phyloP scores from a whole-genome alignment of 2,329 filamentous ascomycete species.

The Arthrobotrys sphaeroides region DNA sequence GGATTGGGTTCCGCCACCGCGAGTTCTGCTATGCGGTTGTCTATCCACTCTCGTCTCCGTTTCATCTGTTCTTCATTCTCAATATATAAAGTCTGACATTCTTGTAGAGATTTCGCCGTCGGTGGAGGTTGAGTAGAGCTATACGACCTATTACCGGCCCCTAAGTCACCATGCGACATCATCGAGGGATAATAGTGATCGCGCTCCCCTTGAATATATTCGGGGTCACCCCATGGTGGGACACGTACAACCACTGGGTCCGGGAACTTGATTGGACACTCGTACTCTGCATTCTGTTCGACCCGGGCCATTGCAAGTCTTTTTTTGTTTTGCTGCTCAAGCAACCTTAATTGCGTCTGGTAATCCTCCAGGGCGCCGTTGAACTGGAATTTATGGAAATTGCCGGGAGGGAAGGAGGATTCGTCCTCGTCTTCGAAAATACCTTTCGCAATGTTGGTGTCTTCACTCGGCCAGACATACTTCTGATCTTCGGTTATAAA shows the following conservation, averaged over 20 bases:
- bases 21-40: no score
- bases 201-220: no score
- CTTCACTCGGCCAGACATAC: background rate
- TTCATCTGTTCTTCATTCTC: background rate
- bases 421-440: background rate
- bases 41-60: background rate
- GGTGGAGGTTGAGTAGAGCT: no score
- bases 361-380: constrained; percentile 46
- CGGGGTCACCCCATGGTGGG: background rate
- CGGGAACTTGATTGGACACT: background rate
- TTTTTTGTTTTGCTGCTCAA: constrained; percentile 56
- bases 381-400: no score
- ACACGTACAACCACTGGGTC: background rate
- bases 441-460: background rate
- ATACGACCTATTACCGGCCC: no score
- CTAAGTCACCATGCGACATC: no score
- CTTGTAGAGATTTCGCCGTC: background rate
- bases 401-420: no score
- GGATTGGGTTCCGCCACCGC: no score
- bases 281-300: background rate
- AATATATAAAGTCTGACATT: background rate
- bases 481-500: background rate
- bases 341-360: constrained; percentile 54
- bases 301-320: constrained; percentile 44
- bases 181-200: no score